Percentiles rank a stretch among this genome's conserved stretches.
Evolutionary conservation across 2,329 filamentous ascomycete species (phyloP).

Genomic region (Aspergillus pseudonomiae): DNA sequence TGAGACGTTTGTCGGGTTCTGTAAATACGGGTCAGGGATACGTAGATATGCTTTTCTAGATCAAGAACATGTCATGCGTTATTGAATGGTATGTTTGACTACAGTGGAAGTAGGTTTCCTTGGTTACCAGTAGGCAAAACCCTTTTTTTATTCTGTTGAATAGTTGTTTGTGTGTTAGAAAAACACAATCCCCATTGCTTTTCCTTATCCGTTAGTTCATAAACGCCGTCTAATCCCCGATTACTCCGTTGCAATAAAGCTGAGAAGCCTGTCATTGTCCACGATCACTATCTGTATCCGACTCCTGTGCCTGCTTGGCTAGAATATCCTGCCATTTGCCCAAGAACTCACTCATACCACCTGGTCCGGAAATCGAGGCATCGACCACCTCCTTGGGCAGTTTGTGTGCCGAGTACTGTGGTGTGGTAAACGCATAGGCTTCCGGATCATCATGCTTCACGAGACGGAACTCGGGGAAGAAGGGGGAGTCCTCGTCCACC

Average conservation of each 20-base stretch:
- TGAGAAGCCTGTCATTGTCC: slow-evolving; percentile 17
- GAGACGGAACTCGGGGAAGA: slow-evolving; percentile 77
- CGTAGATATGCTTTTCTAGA: background rate
- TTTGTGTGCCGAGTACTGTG: slow-evolving; percentile 94
- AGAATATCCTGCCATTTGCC: slow-evolving; percentile 70
- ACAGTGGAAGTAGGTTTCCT: background rate
- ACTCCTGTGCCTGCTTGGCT: slow-evolving; percentile 43
- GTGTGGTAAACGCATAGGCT: slow-evolving; percentile 80
- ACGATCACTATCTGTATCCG: slow-evolving; percentile 42
- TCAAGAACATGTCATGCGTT: background rate
- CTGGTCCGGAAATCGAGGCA: slow-evolving; percentile 66
- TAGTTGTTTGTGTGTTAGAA: background rate
- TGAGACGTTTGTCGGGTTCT: background rate
- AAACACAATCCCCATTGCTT: background rate
- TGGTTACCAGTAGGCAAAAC: background rate
- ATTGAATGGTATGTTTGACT: background rate
- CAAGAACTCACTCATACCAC: slow-evolving; percentile 79
- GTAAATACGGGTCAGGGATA: background rate
- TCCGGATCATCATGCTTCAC: slow-evolving; percentile 84
- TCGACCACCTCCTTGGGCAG: slow-evolving; percentile 89
- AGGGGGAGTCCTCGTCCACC: slow-evolving; percentile 54
- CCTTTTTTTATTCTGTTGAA: background rate
- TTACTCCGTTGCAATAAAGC: background rate
- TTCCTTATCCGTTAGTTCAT: background rate
- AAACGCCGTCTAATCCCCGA: slow-evolving; percentile 18